Evolutionary conservation across 352 stramenopile genomes (phyloP).

Genomic region (Pythium sp.): DNA sequence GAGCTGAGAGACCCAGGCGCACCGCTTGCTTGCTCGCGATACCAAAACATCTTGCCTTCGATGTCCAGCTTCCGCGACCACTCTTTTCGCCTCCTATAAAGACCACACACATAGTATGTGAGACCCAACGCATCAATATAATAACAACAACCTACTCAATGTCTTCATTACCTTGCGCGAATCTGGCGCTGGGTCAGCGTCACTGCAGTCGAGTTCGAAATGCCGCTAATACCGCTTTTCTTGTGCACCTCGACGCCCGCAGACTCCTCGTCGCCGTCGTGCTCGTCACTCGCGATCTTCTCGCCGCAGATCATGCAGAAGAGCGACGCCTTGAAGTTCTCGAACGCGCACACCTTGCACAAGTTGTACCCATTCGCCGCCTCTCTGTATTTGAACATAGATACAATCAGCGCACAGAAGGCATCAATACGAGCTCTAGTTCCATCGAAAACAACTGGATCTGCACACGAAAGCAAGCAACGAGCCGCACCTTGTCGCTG

Average conservation of each 20-base stretch:
- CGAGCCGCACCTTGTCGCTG: conserved; percentile 28
- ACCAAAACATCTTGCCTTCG: conserved; percentile 57
- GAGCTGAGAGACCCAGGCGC: neutral
- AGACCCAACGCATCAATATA: neutral
- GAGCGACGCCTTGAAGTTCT: conserved; percentile 53
- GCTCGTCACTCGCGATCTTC: conserved; percentile 18
- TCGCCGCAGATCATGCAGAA: conserved; percentile 52
- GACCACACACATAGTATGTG: neutral
- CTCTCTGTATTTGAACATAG: conserved; percentile 21
- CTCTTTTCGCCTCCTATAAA: conserved; percentile 39
- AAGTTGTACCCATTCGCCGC: conserved; percentile 43
- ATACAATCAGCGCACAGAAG: neutral
- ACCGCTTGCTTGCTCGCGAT: conserved; percentile 19
- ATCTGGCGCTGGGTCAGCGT: conserved; percentile 27
- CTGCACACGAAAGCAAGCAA: neutral
- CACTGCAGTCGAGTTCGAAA: conserved; percentile 10
- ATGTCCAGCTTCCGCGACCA: conserved; percentile 58
- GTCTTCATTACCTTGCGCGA: conserved; percentile 18
- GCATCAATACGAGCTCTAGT: neutral
- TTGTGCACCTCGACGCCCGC: conserved; percentile 7
- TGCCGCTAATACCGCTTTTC: conserved; percentile 3
- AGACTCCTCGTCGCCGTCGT: neutral
- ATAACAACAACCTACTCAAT: neutral
- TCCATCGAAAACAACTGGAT: neutral
- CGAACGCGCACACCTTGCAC: conserved; percentile 49